Percentiles rank a stretch among this genome's conserved stretches.
Evolutionary conservation across 768 basidiomycete species (phyloP).

Genomic region (Rhodotorula diobovata): DNA sequence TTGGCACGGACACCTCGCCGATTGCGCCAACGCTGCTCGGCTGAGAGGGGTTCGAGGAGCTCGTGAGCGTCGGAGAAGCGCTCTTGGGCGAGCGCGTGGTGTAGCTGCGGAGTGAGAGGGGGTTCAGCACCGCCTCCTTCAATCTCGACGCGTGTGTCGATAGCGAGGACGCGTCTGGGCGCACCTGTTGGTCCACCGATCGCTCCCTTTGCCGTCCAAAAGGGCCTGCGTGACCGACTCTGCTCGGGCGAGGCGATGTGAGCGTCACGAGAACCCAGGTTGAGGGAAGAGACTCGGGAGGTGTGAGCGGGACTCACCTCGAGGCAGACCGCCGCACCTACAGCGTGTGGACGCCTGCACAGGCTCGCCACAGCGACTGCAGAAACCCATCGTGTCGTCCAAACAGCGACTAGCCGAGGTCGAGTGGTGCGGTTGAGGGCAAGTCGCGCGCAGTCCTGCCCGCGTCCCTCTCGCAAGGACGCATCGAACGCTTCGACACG

Average conservation of each 20-base stretch:
- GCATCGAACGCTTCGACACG: too few relatives aligned
- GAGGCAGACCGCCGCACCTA: slow-evolving; percentile 19
- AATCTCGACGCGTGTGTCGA: not conserved
- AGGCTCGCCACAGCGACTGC: slow-evolving; percentile 30
- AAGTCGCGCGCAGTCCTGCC: not conserved
- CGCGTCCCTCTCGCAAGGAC: too few relatives aligned
- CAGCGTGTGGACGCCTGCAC: slow-evolving; percentile 4
- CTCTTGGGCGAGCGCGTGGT: slow-evolving; percentile 2
- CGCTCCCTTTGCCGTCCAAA: not conserved
- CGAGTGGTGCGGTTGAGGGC: not conserved
- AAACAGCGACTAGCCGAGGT: not conserved
- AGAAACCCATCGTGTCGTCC: slow-evolving; percentile 23
- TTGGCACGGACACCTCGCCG: not conserved
- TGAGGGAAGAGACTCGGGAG: not conserved
- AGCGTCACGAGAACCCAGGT: not conserved
- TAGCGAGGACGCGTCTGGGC: not conserved
- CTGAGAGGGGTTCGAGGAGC: too few relatives aligned
- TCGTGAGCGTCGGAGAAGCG: not conserved
- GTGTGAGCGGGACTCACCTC: slow-evolving; percentile 9
- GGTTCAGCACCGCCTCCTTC: slow-evolving; percentile 12
- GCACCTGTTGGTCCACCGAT: slow-evolving; percentile 26
- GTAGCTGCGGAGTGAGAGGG: not conserved
- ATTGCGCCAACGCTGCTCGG: too few relatives aligned
- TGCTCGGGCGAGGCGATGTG: not conserved
- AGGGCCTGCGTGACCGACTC: slow-evolving; percentile 16